Conservation (phyloP, 306 rosid genomes). For the Rosa multiflora region DNA sequence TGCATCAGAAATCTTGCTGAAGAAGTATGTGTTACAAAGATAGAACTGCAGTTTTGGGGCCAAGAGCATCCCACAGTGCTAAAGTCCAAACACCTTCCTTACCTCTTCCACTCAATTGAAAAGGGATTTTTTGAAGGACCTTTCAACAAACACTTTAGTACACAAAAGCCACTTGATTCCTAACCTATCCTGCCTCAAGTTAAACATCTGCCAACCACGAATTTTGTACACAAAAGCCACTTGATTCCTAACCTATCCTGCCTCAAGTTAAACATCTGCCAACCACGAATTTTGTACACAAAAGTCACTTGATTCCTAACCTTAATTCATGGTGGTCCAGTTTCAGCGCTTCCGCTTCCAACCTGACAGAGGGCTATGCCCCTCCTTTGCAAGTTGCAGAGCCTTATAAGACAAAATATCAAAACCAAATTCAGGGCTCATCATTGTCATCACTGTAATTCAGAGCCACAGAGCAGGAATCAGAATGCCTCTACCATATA, state of each 20-base stretch:
- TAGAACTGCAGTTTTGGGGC: background rate
- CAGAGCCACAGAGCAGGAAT: constrained; percentile 7
- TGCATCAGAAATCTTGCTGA: background rate
- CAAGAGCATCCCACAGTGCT: background rate
- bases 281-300: background rate
- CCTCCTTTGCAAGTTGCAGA: constrained; percentile 2
- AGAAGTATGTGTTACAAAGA: background rate
- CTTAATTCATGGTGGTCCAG: background rate
- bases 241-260: constrained; percentile 8
- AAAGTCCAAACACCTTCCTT: background rate
- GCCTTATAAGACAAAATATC: background rate
- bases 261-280: constrained; percentile 9
- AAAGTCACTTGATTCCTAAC: constrained; percentile 11
- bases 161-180: constrained; percentile 11
- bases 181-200: constrained; percentile 7
- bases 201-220: background rate
- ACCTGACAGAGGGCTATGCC: background rate
- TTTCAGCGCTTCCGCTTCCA: background rate
- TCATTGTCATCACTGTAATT: background rate
- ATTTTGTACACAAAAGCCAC: constrained; percentile 4
- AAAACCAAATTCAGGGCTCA: background rate
- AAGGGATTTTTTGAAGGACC: background rate
- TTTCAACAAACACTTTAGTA: background rate
- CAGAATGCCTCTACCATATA: background rate
- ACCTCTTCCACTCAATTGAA: background rate